A percentile compares a stretch with the other conserved stretches of the same genome.
Conservation (phyloP, 2,329 filamentous ascomycete genomes). For the Microascus cirrosus region DNA sequence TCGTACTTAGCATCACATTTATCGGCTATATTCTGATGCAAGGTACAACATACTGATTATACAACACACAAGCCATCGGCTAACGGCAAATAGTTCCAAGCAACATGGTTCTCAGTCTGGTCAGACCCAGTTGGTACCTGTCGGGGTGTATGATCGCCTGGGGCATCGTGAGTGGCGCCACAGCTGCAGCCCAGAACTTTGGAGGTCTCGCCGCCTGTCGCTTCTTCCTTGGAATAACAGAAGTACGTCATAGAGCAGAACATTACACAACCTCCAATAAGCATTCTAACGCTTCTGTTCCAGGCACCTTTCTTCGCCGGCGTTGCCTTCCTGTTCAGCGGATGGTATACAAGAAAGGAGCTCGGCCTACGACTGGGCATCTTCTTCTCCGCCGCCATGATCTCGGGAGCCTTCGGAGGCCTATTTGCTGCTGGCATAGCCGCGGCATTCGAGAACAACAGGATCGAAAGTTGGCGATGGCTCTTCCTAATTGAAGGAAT, state of each 20-base stretch:
- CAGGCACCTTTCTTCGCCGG: neutral
- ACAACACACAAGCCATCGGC: neutral
- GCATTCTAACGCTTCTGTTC: slow-evolving; percentile 18
- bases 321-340: slow-evolving; percentile 22
- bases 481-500: slow-evolving; percentile 65
- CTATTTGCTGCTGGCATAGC: slow-evolving; percentile 48
- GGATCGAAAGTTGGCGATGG: slow-evolving; percentile 59
- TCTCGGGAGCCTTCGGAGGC: slow-evolving; percentile 52
- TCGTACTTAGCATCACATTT: neutral
- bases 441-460: slow-evolving; percentile 40
- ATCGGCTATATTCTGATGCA: neutral
- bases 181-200: slow-evolving; percentile 22
- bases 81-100: neutral
- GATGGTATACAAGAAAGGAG: slow-evolving; percentile 50
- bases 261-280: slow-evolving; percentile 41
- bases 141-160: slow-evolving; percentile 10
- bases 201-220: slow-evolving; percentile 20
- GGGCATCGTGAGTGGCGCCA: slow-evolving; percentile 17
- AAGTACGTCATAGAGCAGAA: slow-evolving; percentile 9
- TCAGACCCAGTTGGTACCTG: slow-evolving; percentile 26
- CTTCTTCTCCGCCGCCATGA: slow-evolving; percentile 45
- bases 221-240: slow-evolving; percentile 26
- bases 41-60: neutral
- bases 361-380: slow-evolving; percentile 48
- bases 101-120: neutral